A percentile compares a stretch with the other conserved stretches of the same genome.
Evolutionary conservation across 2,329 filamentous ascomycete genomes (phyloP).

Genomic region (Venturiaceae sp.): DNA sequence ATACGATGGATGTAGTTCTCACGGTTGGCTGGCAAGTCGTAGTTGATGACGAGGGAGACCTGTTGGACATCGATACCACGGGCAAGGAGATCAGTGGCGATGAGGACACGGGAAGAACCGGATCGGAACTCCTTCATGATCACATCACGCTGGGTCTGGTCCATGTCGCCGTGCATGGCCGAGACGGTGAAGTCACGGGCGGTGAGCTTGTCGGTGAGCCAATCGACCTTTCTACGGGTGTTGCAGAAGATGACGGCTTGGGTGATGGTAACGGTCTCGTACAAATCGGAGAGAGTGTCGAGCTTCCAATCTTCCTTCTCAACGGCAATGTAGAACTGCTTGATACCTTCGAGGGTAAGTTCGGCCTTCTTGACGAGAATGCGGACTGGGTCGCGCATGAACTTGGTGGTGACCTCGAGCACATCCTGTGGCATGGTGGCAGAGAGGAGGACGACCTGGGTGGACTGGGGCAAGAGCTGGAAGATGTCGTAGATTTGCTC

Average conservation of each 20-base stretch:
- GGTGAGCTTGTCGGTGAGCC: conserved; percentile 98
- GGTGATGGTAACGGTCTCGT: conserved; percentile 98
- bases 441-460: conserved; percentile 95
- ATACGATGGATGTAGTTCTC: conserved; percentile 99
- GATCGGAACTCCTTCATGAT: conserved; percentile 99
- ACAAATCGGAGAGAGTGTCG: conserved; percentile 95
- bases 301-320: conserved; percentile 99
- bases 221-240: conserved; percentile 99
- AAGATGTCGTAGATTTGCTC: conserved; percentile 99
- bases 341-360: conserved; percentile 98
- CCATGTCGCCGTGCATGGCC: conserved; percentile 99
- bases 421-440: conserved; percentile 99
- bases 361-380: conserved; percentile 99
- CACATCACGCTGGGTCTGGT: conserved; percentile 91
- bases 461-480: conserved; percentile 94
- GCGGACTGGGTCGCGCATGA: conserved; percentile 98
- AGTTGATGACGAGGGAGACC: conserved; percentile 99
- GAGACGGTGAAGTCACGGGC: conserved; percentile 98
- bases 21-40: conserved; percentile 95
- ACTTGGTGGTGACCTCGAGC: conserved; percentile 98
- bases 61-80: conserved; percentile 99
- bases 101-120: conserved; percentile 95
- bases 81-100: conserved; percentile 93
- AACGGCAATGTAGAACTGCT: conserved; percentile 99
- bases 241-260: conserved; percentile 99